Evolutionary conservation across 345 rosid genomes (phyloP).

Genomic region (Brassica incana): DNA sequence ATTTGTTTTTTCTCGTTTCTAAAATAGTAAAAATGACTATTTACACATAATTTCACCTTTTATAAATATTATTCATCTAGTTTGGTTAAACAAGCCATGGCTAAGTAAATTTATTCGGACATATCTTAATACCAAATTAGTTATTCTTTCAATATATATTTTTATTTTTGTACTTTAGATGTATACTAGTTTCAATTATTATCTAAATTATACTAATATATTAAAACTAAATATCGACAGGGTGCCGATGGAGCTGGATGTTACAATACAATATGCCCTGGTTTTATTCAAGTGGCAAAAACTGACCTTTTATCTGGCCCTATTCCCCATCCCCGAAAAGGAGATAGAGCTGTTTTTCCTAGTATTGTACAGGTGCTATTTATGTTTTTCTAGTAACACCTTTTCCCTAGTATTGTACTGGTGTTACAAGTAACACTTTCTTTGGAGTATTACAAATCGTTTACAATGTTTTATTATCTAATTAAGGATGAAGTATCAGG

Average conservation of each 20-base stretch:
- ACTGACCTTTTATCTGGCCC: neutral
- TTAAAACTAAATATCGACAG: neutral
- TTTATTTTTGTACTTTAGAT: neutral
- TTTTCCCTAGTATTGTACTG: neutral
- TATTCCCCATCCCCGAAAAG: neutral
- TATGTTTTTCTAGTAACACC: neutral
- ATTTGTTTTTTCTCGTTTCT: too few species aligned
- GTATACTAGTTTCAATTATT: neutral
- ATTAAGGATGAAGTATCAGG: neutral
- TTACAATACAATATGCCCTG: slow-evolving; percentile 21
- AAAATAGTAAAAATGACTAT: too few species aligned
- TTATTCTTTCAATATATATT: neutral
- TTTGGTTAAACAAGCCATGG: neutral
- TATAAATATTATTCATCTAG: neutral
- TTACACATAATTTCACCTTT: too few species aligned
- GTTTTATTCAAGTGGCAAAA: slow-evolving; percentile 24
- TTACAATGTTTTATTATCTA: neutral
- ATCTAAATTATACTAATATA: neutral
- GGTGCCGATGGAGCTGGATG: slow-evolving; percentile 25
- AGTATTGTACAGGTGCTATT: slow-evolving; percentile 2
- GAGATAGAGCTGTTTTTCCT: neutral
- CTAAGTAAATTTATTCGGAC: neutral
- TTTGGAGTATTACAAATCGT: neutral
- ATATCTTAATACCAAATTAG: neutral
- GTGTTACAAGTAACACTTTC: too few species aligned